Evolutionary conservation across 176 grass and related monocot genomes (phyloP), one percentile per base, ranked within the genome.

Genomic region (Lolium perenne): DNA sequence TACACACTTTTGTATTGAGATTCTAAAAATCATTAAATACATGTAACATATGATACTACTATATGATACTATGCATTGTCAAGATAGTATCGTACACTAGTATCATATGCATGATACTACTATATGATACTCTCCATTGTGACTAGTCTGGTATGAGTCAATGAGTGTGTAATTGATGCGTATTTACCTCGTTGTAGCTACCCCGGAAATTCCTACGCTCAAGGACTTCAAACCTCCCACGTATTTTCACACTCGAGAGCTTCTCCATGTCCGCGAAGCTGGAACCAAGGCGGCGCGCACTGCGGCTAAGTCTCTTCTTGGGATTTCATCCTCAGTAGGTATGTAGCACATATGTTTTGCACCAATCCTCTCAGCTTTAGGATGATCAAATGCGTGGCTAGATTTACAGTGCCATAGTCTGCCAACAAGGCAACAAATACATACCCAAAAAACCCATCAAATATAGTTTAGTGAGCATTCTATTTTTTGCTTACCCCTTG

Each of bases 301-400:
- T 14, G 71, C 45, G 1, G 45, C 71, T 49, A 74, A 74, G 46
- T 74, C 21, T 74, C 71, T 74, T 74, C 11, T 73, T 49, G 71
- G 45, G 71, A 74, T 74, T 26, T 74, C 71, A 25, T 74, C 71
- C 21, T 49, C 71, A 13, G 12, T 74, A 6, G 71, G 71, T 74
- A 74, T 23, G 67, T 71, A n/a, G n/a, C 58, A 62, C 59, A 62
- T 64, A 64, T 67, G 64, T 38, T 67, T 32, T 25, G 58, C 63
- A 32, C 26, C 63, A 66, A 32, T 13, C 63, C 63, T 66, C 63
- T 66, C 26, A 66, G 26, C 35, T 66, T 16, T 66, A 16, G 13
- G 63, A 66, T 65, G 63, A 35, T 66, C 63, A 66, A 16, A 66
- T 65, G 62, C 12, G 5, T 65, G 62, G 12, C 13, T 35, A 6